These are phyloP conservation scores for Calophaca sinica DNA, from an alignment of 306 rosid genomes.

Conservation along the genomic window DNA sequence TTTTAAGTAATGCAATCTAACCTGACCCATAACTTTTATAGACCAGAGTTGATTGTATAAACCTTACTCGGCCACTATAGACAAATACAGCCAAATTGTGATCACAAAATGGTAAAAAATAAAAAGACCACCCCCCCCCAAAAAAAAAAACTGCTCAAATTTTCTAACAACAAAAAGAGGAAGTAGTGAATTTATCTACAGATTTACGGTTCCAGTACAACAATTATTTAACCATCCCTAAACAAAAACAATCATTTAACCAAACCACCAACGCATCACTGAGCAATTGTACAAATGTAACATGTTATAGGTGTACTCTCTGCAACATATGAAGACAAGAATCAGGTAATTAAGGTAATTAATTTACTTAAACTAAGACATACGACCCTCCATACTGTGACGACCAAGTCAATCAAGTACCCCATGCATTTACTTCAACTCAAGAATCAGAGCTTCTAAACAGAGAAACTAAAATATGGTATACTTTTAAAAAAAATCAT, in stretches of 20 bases:
- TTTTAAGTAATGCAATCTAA: slow-evolving; percentile 29
- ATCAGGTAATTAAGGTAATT: slow-evolving; percentile 1
- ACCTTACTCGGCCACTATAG: slow-evolving; percentile 15
- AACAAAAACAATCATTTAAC: slow-evolving; percentile 25
- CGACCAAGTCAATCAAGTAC: slow-evolving; percentile 33
- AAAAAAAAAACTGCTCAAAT: not conserved
- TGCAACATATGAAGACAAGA: slow-evolving; percentile 20
- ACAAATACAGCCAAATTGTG: slow-evolving; percentile 24
- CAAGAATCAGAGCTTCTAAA: slow-evolving; percentile 35
- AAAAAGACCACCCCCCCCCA: not conserved
- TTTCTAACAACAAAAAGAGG: slow-evolving; percentile 8
- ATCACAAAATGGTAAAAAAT: slow-evolving; percentile 11
- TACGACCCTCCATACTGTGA: slow-evolving; percentile 1
- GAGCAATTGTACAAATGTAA: slow-evolving; percentile 34
- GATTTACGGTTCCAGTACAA: slow-evolving; percentile 30
- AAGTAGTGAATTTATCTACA: slow-evolving; percentile 17
- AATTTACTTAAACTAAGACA: slow-evolving; percentile 11
- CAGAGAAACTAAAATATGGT: slow-evolving; percentile 25
- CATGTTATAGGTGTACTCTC: slow-evolving; percentile 15
- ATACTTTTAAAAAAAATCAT: not conserved
- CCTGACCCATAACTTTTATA: slow-evolving; percentile 15
- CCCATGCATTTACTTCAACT: slow-evolving; percentile 39
- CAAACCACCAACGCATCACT: slow-evolving; percentile 10
- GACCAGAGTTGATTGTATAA: slow-evolving; percentile 19
- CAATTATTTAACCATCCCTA: slow-evolving; percentile 6